Evolutionary conservation across 306 rosid species (phyloP), one percentile per base, ranked within the genome.

Genomic region (Hippophae gyantsensis): DNA sequence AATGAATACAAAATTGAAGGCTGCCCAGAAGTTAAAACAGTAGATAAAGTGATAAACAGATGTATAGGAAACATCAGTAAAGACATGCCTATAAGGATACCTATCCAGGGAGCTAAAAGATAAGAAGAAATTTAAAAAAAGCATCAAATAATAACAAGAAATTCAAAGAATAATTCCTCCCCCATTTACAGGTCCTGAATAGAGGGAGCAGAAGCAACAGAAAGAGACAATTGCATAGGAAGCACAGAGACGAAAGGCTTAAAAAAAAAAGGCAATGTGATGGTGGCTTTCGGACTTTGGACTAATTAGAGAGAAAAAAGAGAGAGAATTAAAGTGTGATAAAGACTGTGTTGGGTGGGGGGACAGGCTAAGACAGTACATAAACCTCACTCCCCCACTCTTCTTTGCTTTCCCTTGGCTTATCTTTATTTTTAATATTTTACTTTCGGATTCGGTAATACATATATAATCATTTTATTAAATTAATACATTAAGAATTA

Each of bases 131-230:
- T 12, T 12, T 3, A 42, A 23, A 42, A 66, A 18, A 23, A 61
- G 58, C 47, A 76, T 84, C 89, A 84, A 79, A 86, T 86, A 69
- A 84, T 77, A 82, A 77, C 88, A 72, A 82, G 86, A 58, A 82
- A 90, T 78, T 87, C 86, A 78, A 85, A 90, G 83, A 74, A 74
- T 74, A 89, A 83, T 68, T 87, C 82, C 84, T 75, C 79, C 71
- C 80, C 82, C 85, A 87, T 87, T 83, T 90, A 82, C 86, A 87
- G 87, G 96, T 74, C 79, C 68, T 67, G 80, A 68, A 77, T 70
- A 67, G 89, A 70, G 90, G 93, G 83, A 82, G 87, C 85, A 85
- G 84, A 68, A 72, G 63, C 74, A 73, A 67, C 69, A 84, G 95
- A 84, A 86, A 78, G 58, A 27, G 84, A 89, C 87, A 86, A 82